These are phyloP conservation scores for Ganoderma boninense DNA, from an alignment of 1,284 basidiomycete genomes.

Conservation along the genomic window DNA sequence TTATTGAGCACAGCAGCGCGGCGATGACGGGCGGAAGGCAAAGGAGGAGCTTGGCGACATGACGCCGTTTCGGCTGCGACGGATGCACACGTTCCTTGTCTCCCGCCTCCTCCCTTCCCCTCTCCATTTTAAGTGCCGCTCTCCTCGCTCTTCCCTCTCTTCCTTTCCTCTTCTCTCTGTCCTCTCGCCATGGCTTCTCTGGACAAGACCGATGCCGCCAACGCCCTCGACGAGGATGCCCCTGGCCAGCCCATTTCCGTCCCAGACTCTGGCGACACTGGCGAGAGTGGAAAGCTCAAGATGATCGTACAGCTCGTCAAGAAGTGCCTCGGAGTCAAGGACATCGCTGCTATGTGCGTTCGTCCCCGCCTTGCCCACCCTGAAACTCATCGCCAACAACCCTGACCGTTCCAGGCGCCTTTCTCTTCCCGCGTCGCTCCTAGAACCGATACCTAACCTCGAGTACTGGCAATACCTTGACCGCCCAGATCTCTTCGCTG, in stretches of 20 bases:
- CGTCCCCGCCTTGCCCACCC: background rate
- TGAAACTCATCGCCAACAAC: background rate
- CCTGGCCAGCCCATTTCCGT: conserved; percentile 66
- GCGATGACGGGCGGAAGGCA: background rate
- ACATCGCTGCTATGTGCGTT: conserved; percentile 86
- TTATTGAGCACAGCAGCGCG: background rate
- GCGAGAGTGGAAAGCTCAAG: conserved; percentile 90
- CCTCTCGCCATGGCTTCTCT: conserved; percentile 18
- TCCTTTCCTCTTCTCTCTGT: background rate
- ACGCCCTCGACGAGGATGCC: conserved; percentile 57
- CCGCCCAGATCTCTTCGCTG: conserved; percentile 90
- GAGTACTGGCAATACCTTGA: conserved; percentile 98
- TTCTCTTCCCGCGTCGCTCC: conserved; percentile 87
- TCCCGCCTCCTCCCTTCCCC: conserved; percentile 8
- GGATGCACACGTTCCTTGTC: conserved; percentile 25
- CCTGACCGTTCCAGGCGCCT: conserved; percentile 66
- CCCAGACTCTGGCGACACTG: conserved; percentile 76
- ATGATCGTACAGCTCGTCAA: conserved; percentile 90
- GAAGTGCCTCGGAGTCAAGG: conserved; percentile 89
- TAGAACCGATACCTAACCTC: conserved; percentile 93
- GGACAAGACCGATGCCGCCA: conserved; percentile 28
- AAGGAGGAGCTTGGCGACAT: background rate
- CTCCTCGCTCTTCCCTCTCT: background rate
- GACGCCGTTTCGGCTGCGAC: background rate
- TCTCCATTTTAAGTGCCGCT: conserved; percentile 1